A percentile compares a stretch with the other conserved stretches of the same genome.
These are phyloP conservation scores for Penicillium sp. DNA, from an alignment of 2,329 filamentous ascomycete genomes.

Conservation along the genomic window DNA sequence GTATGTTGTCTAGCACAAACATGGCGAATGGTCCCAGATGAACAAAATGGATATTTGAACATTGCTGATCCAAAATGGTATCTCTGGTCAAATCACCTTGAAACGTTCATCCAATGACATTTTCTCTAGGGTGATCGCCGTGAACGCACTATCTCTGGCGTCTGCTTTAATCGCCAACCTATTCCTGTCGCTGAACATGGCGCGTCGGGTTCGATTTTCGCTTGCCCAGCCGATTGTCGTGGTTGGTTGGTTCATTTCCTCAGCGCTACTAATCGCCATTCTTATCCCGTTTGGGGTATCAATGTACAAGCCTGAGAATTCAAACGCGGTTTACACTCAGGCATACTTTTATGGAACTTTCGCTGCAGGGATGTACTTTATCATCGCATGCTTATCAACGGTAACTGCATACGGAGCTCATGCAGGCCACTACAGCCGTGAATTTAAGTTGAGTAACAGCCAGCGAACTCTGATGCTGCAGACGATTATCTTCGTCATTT, in stretches of 20 bases:
- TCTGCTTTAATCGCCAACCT: constrained; percentile 57
- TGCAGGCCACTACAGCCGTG: constrained; percentile 54
- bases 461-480: constrained; percentile 56
- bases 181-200: constrained; percentile 60
- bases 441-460: constrained; percentile 56
- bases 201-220: constrained; percentile 53
- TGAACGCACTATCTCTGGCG: constrained; percentile 58
- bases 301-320: constrained; percentile 39
- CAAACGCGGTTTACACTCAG: constrained; percentile 52
- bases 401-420: constrained; percentile 58
- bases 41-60: constrained; percentile 43
- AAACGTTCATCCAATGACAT: neutral
- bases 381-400: constrained; percentile 56
- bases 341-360: constrained; percentile 63
- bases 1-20: constrained; percentile 57
- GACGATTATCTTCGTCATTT: constrained; percentile 43
- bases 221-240: constrained; percentile 62
- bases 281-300: constrained; percentile 47
- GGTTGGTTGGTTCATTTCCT: constrained; percentile 58
- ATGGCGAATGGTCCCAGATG: constrained; percentile 56
- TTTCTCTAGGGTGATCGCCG: constrained; percentile 46
- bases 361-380: constrained; percentile 57
- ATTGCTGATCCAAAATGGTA: constrained; percentile 57
- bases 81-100: neutral
- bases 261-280: constrained; percentile 54